These are phyloP conservation scores for Manihot esculenta DNA, from an alignment of 441 rosid species.

Conservation along the genomic window DNA sequence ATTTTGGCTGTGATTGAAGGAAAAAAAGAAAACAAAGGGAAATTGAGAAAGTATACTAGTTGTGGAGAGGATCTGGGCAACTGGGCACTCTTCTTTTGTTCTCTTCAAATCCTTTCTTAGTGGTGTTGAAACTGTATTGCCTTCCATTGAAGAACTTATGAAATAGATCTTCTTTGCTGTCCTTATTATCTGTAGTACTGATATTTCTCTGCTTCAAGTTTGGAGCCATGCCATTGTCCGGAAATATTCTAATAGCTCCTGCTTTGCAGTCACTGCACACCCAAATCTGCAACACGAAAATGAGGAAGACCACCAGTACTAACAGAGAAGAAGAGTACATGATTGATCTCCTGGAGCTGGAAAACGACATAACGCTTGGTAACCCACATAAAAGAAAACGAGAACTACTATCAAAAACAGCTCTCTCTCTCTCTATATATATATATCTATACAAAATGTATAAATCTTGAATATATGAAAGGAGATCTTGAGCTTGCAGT, in stretches of 20 bases:
- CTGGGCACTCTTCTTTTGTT: slow-evolving; percentile 82
- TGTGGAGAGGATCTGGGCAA: slow-evolving; percentile 97
- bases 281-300: slow-evolving; percentile 43
- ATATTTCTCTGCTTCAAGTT: slow-evolving; percentile 1
- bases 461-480: no score
- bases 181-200: not conserved
- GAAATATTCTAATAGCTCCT: slow-evolving; percentile 47
- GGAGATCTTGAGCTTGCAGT: no score
- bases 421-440: no score
- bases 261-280: slow-evolving; percentile 39
- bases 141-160: slow-evolving; percentile 45
- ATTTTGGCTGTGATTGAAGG: slow-evolving; percentile 47
- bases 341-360: slow-evolving; percentile 23
- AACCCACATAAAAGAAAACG: slow-evolving; percentile 26
- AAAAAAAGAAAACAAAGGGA: not conserved
- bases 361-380: slow-evolving; percentile 25
- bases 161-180: slow-evolving; percentile 30
- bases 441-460: no score
- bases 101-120: slow-evolving; percentile 43
- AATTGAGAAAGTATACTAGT: slow-evolving; percentile 38
- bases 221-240: slow-evolving; percentile 18
- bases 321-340: slow-evolving; percentile 18
- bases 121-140: slow-evolving; percentile 30
- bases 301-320: slow-evolving; percentile 26
- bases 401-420: not conserved